Conservation (phyloP, 345 rosid genomes). For the Eucalyptus tenuipes region DNA sequence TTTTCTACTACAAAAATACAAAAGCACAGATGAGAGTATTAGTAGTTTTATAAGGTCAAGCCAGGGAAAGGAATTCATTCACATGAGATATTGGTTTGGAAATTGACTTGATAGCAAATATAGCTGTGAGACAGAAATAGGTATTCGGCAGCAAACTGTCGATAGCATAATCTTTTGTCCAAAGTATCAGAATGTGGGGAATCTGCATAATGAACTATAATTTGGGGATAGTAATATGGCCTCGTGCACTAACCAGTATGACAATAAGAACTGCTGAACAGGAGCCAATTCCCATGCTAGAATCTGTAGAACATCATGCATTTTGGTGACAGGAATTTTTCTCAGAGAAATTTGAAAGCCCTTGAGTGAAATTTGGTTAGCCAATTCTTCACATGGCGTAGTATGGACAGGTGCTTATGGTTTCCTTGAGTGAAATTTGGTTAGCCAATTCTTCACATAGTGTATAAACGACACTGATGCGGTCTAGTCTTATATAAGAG, state of each 20-base stretch:
- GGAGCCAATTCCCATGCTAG: neutral
- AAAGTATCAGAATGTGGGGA: neutral
- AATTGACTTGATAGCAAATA: neutral
- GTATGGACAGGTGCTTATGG: neutral
- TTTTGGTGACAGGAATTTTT: neutral
- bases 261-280: neutral
- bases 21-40: no score
- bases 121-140: neutral
- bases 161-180: neutral
- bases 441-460: no score
- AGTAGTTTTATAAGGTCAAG: neutral
- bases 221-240: neutral
- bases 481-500: neutral
- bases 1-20: no score
- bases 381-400: neutral
- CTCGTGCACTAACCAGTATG: neutral
- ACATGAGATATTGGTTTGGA: neutral
- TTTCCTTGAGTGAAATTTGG: no score
- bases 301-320: neutral
- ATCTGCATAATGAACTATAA: neutral
- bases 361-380: neutral
- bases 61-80: neutral
- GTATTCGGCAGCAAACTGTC: neutral
- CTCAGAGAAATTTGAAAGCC: neutral
- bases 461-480: no score